Base-by-base conservation (phyloP, 345 rosid species). In the Eucalyptus erythrocorys region DNA sequence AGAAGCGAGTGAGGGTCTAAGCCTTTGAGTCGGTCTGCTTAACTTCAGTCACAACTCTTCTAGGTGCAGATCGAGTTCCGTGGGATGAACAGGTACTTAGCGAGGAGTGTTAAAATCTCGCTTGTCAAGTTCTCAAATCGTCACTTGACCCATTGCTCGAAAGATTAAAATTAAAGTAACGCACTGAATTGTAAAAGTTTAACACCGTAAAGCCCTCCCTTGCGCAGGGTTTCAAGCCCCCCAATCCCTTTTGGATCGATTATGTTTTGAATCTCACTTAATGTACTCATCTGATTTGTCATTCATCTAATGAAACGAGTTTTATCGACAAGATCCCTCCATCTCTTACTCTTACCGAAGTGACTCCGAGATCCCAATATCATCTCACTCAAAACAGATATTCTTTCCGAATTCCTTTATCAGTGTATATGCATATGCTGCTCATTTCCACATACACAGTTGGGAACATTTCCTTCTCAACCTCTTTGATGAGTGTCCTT, bases 141-240 rank as follows among this genome's bases (percentile, higher is more conserved):
- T 8, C 59, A 53, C 59, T 53, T 0, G 27, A 53, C 5, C 59
- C 59, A 53, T 22, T 53, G 27, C 26, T 53, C 24, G 1, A 53
- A 22, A 53, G 59, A 53, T 21, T 22, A 53, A 8, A 53, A 53
- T 53, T 53, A 53, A 53, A 53, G 59, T 53, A 21, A 53, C 11
- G 0, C 27, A 53, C 22, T 22, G 27, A 9, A 22, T 22, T 9
- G 59, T 22, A 53, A 53, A 0, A 8, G 27, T 53, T 9, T 53
- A 22, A 53, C 59, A 53, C 0, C 27, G 27, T 4, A 53, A 22
- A 53, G 59, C 12, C 59, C 59, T 53, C 59, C 59, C 27, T 12
- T 53, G 26, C 27, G 5, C 27, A 22, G 27, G 27, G 59, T 53
- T 53, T 53, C 59, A 22, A 22, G 59, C 57, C 27, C 55, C 55